These are phyloP conservation scores for Schizonepeta tenuifolia DNA, from an alignment of 257 asterid species.

Conservation along the genomic window DNA sequence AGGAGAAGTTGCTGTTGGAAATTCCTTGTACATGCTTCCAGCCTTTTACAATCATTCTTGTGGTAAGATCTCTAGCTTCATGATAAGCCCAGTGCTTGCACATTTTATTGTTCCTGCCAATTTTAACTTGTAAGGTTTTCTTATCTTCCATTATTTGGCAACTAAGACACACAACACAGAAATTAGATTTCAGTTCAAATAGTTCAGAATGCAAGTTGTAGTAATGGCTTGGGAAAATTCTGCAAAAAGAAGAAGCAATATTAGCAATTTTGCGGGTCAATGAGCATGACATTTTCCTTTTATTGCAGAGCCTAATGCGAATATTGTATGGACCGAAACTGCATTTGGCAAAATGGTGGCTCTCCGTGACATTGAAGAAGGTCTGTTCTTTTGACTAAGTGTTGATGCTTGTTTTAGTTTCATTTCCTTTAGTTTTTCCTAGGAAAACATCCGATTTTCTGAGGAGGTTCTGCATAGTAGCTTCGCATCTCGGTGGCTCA, in stretches of 20 bases:
- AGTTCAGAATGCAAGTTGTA: conserved; percentile 5
- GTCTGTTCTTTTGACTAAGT: conserved; percentile 40
- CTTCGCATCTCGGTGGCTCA: conserved; percentile 9
- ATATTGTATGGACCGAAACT: conserved; percentile 70
- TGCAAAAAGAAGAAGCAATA: conserved; percentile 20
- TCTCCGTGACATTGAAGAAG: conserved; percentile 76
- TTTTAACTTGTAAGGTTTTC: background rate
- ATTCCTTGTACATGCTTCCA: conserved; percentile 79
- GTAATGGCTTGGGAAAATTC: background rate
- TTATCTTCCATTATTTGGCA: conserved; percentile 6
- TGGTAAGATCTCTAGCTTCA: conserved; percentile 54
- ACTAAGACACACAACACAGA: background rate
- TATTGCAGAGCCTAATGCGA: conserved; percentile 79
- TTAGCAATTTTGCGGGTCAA: background rate
- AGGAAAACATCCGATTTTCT: background rate
- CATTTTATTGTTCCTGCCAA: background rate
- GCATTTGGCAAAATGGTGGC: conserved; percentile 66
- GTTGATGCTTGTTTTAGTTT: conserved; percentile 1
- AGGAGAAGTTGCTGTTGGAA: conserved; percentile 87
- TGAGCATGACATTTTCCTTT: conserved; percentile 19
- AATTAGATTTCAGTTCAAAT: background rate
- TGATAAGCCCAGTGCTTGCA: conserved; percentile 19
- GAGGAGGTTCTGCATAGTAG: background rate
- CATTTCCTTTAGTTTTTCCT: background rate
- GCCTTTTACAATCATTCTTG: conserved; percentile 90